Conservation (phyloP, 176 grass and related monocot species). For the Aegilops longissima region DNA sequence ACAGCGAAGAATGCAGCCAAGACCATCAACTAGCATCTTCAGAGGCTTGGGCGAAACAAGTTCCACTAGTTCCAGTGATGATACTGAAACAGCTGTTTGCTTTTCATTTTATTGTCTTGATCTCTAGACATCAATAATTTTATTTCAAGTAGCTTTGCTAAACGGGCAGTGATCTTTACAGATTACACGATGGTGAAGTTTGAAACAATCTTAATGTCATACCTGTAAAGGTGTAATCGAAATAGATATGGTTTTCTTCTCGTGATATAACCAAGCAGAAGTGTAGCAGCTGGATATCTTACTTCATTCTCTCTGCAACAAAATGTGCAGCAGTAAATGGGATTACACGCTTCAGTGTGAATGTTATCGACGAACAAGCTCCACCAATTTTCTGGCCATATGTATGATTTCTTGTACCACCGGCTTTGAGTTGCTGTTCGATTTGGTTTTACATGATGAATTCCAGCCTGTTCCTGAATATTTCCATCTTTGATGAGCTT, state of each 20-base stretch:
- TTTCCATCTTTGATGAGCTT: not conserved
- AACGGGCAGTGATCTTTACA: not conserved
- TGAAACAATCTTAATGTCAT: not conserved
- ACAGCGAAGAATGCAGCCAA: conserved; percentile 54
- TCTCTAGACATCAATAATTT: not conserved
- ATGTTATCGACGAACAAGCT: not conserved
- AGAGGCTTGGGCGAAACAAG: conserved; percentile 61
- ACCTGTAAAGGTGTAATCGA: not conserved
- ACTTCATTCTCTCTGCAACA: not conserved
- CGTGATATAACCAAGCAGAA: too few species aligned
- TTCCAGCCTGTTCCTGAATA: not conserved
- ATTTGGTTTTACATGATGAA: not conserved
- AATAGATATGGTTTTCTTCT: too few species aligned
- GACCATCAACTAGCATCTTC: conserved; percentile 82
- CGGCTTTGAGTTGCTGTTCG: not conserved
- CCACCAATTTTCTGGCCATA: not conserved
- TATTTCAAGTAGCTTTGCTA: not conserved
- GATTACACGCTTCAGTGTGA: not conserved
- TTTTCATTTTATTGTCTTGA: not conserved
- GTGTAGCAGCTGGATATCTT: not conserved
- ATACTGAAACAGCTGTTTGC: not conserved
- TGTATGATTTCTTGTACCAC: too few species aligned
- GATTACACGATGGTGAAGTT: not conserved
- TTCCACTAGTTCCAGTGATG: conserved; percentile 32
- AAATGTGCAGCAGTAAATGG: too few species aligned